Evolutionary conservation across 371 early-diverging fungal genomes (phyloP), one percentile per base, ranked within the genome.

Genomic region (Fennellomyces sp.): DNA sequence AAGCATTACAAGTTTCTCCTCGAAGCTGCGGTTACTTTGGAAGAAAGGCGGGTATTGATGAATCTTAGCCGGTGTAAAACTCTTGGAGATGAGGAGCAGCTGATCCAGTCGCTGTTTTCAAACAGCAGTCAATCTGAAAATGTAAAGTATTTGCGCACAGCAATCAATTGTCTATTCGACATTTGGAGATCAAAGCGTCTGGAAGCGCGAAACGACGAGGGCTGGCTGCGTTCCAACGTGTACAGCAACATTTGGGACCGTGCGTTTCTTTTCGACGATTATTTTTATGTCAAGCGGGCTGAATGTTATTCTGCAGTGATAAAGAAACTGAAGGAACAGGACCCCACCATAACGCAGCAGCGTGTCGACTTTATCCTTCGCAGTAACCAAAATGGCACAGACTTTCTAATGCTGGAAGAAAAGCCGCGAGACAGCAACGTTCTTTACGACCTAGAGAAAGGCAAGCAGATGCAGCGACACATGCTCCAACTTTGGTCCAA

Each of bases 401-500:
- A 55, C 27, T 41, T 41, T 15, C n/a, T 55, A 4, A 21, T 38
- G 13, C 25, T 31, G 2, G 53, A 53, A 31, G 53, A 53, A 23
- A 53, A 53, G 19, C 36, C 36, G 6, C 11, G 8, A 5, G 17
- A 21, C 21, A 12, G 21, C n/a, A 11, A 23, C 21, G 25, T 19
- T 11, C 11, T 3, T 0, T 2, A 10, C 10, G 55, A 41, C 10
- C 15, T 31, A 29, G 11, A 28, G n/a, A 56, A 45, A 30, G 57
- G 31, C 10, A 30, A 41, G 13, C 0, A 6, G 7, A 31, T 47
- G 31, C 57, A 47, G n/a, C n/a, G n/a, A 1, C 27, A 33, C 21
- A 56, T 56, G 57, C 25, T 45, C 8, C 19, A 31, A 33, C 57
- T 56, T 10, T 56, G 57, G 47, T 19, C 21, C 31, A 56, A 45